Conservation (phyloP, 2,329 filamentous ascomycete species). For the Ophiostoma pallidulum region DNA sequence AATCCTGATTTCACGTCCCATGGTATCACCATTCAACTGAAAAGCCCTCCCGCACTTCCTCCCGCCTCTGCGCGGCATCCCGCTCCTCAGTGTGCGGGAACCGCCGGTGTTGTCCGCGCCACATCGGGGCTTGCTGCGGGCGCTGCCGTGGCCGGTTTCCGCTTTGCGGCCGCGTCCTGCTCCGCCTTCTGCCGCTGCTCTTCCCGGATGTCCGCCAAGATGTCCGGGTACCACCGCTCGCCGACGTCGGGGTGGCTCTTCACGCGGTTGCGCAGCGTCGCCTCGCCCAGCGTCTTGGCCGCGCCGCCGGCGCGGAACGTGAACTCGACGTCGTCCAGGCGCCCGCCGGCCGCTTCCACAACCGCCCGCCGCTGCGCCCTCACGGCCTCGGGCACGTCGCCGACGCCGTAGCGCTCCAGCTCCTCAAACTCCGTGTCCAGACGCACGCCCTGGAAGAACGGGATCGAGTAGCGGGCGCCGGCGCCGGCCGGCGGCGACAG, state of each 20-base stretch:
- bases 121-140: slow-evolving; percentile 15
- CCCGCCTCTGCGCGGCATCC: background rate
- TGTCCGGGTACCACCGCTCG: slow-evolving; percentile 67
- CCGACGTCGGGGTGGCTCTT: slow-evolving; percentile 85
- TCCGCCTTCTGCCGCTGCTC: slow-evolving; percentile 38
- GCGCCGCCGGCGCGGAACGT: slow-evolving; percentile 65
- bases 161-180: slow-evolving; percentile 12
- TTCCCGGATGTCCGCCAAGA: slow-evolving; percentile 46
- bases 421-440: slow-evolving; percentile 72
- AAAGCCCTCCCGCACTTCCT: no score
- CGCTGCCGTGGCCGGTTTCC: slow-evolving; percentile 6
- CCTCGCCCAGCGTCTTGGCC: slow-evolving; percentile 65
- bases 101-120: slow-evolving; percentile 20
- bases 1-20: background rate
- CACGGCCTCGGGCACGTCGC: slow-evolving; percentile 50
- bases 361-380: slow-evolving; percentile 46
- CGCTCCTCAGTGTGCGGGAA: slow-evolving; percentile 29
- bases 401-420: slow-evolving; percentile 53
- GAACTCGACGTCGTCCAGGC: slow-evolving; percentile 72
- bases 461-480: slow-evolving; percentile 68
- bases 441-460: slow-evolving; percentile 81
- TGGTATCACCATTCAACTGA: background rate
- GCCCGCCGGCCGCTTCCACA: slow-evolving; percentile 45
- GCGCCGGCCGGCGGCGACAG: slow-evolving; percentile 60
- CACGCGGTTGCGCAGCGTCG: slow-evolving; percentile 72